phyloP scores from a whole-genome alignment of 176 grass and related monocot species.

The Eragrostis nindensis region DNA sequence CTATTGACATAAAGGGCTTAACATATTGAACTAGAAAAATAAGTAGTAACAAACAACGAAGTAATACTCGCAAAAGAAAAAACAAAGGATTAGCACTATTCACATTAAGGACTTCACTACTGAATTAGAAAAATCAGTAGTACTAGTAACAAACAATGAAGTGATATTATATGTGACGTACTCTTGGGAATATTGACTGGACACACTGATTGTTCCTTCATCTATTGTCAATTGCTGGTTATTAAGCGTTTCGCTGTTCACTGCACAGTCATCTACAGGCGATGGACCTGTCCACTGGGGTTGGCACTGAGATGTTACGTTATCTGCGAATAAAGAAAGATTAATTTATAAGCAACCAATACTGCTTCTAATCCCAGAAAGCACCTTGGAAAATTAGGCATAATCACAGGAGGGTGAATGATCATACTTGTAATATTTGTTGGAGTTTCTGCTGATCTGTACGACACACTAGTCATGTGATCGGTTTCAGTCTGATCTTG shows the following conservation, averaged over 20 bases:
- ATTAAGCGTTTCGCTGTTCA: conserved; percentile 61
- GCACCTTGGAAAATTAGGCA: background rate
- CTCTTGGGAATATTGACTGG: conserved; percentile 88
- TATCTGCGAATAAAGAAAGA: conserved; percentile 51
- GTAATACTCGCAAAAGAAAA: conserved; percentile 1
- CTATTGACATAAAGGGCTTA: background rate
- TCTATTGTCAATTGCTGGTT: conserved; percentile 70
- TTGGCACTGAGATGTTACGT: conserved; percentile 53
- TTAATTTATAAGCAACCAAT: conserved; percentile 29
- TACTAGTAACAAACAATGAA: conserved; percentile 1
- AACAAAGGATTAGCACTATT: background rate
- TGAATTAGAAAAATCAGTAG: background rate
- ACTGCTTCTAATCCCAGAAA: conserved; percentile 24
- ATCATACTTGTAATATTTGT: conserved; percentile 56
- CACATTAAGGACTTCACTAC: background rate
- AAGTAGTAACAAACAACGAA: background rate
- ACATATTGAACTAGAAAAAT: background rate
- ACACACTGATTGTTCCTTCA: conserved; percentile 85
- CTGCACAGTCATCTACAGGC: conserved; percentile 54
- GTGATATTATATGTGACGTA: conserved; percentile 50
- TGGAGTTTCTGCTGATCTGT: conserved; percentile 57
- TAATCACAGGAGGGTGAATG: conserved; percentile 19
- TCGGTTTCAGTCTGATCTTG: conserved; percentile 58
- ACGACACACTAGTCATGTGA: conserved; percentile 45
- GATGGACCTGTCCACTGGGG: conserved; percentile 58